These are phyloP conservation scores for Solanum chmielewskii DNA, from an alignment of 257 asterid genomes.

Conservation along the genomic window DNA sequence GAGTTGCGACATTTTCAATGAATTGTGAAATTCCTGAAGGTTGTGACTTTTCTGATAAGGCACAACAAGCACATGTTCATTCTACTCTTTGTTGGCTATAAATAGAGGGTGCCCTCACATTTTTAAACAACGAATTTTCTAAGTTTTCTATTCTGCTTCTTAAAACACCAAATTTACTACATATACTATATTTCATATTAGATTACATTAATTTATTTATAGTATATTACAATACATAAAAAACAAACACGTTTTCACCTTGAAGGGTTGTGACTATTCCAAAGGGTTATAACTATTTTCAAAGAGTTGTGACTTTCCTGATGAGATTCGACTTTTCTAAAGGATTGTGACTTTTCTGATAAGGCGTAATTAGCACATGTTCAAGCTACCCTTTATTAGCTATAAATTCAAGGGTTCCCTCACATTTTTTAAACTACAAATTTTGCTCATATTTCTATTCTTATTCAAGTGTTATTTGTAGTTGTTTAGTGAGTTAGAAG, in stretches of 20 bases:
- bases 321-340: neutral
- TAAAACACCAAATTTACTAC: too few relatives aligned
- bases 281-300: neutral
- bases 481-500: neutral
- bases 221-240: too few relatives aligned
- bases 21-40: neutral
- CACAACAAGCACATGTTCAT: neutral
- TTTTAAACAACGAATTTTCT: neutral
- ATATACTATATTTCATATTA: neutral
- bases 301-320: too few relatives aligned
- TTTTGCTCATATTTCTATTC: neutral
- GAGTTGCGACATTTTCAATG: neutral
- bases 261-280: neutral
- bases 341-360: too few relatives aligned
- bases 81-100: neutral
- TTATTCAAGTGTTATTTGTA: neutral
- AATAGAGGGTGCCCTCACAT: neutral
- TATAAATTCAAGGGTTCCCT: neutral
- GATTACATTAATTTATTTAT: neutral
- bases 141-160: neutral
- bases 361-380: neutral
- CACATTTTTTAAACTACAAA: neutral
- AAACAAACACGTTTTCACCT: neutral
- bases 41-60: neutral
- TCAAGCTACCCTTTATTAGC: neutral